Evolutionary conservation across 2,329 filamentous ascomycete species (phyloP), one percentile per base, ranked within the genome.

Genomic region (Pseudogymnoascus sp.): DNA sequence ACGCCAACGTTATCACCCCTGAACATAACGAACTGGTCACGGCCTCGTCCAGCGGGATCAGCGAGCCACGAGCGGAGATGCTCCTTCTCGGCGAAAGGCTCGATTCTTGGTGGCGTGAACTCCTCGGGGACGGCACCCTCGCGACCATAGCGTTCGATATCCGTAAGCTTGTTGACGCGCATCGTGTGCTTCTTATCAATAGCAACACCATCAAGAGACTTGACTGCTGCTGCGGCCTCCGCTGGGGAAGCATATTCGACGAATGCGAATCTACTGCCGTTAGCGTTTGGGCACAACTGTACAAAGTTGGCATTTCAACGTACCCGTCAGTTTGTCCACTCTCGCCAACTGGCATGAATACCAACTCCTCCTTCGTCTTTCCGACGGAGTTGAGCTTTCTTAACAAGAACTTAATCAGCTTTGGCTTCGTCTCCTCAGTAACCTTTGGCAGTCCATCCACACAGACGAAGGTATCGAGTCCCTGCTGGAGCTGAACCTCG

Each of bases 121-220:
- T 92, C 87, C 71, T 99, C 94, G 67, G 96, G 89, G 70, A 99
- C 84, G 67, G 92, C 87, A 68, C 94, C 94, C 79, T 97, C 94
- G 65, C 92, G 86, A 65, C 94, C 94, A 75, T 90, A 99, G 68
- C 94, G 89, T 74, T 99, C 94, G 71, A 99, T 92, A 74, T 99
- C 94, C 70, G 92, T 97, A 70, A 99, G 83, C 79, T 99, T 99
- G 86, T 99, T 99, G 70, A 99, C 92, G 66, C 88, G 84, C 69
- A 99, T 85, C 59, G 85, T 96, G 82, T 99, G 92, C 79, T 88
- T 97, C 84, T 95, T 97, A 80, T 99, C 94, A 71, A 99, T 88
- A 47, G 93, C 85, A 5, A 89, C 86, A 70, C 86, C 85, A 75
- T 99, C 87, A 63, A 99, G 87, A 70, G 89, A 86, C 75, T 96